Conservation (phyloP, 2,329 filamentous ascomycete species). For the Diaporthe australafricana region DNA sequence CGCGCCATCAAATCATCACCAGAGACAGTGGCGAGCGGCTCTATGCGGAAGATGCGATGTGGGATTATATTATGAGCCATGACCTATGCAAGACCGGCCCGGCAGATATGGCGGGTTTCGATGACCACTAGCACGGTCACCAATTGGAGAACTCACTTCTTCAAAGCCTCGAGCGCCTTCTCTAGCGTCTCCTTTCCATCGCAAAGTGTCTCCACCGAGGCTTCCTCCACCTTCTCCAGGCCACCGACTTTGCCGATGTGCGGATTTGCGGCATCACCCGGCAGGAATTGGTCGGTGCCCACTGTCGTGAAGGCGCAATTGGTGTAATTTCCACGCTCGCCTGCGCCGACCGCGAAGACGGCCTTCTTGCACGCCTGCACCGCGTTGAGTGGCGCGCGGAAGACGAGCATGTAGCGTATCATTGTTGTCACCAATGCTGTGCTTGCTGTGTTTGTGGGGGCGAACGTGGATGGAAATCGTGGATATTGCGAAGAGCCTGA, state of each 20-base stretch:
- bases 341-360: slow-evolving; percentile 68
- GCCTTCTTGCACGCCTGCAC: slow-evolving; percentile 63
- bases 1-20: no score
- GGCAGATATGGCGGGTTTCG: no score
- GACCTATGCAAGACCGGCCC: no score
- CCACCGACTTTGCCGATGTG: slow-evolving; percentile 68
- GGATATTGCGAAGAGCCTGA: no score
- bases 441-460: no score
- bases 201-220: slow-evolving; percentile 72
- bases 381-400: slow-evolving; percentile 58
- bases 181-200: slow-evolving; percentile 67
- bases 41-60: no score
- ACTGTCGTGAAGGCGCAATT: no score
- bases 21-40: no score
- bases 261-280: slow-evolving; percentile 70
- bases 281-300: slow-evolving; percentile 75
- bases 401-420: slow-evolving; percentile 60
- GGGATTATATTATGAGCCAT: no score
- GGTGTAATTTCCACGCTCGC: slow-evolving; percentile 62
- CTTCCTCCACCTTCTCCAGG: slow-evolving; percentile 70
- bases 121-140: no score
- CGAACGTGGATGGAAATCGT: no score
- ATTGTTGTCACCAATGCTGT: no score
- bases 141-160: slow-evolving; percentile 72
- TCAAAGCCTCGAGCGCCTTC: slow-evolving; percentile 72